Conservation (phyloP, 2,329 filamentous ascomycete genomes). For the Trichoderma citrinoviride region DNA sequence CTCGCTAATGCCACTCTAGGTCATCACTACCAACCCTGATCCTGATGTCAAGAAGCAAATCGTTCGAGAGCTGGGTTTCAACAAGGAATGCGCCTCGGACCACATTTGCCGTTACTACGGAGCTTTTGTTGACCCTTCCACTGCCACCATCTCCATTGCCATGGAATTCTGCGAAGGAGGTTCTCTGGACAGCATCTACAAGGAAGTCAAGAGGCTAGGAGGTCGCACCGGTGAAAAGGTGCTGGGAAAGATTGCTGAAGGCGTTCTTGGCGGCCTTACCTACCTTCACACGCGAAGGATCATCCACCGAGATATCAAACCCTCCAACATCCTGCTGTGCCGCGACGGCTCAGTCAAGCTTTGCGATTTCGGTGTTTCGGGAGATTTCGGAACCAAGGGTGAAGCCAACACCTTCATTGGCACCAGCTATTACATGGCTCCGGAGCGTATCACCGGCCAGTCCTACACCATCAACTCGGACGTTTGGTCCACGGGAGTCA, state of each 20-base stretch:
- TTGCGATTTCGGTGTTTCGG: slow-evolving; percentile 96
- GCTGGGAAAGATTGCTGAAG: slow-evolving; percentile 92
- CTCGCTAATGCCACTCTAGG: slow-evolving; percentile 49
- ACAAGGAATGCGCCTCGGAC: slow-evolving; percentile 92
- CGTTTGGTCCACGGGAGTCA: slow-evolving; percentile 97
- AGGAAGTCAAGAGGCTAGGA: slow-evolving; percentile 92
- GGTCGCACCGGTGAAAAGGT: slow-evolving; percentile 97
- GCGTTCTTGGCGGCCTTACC: slow-evolving; percentile 86
- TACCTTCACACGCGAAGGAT: slow-evolving; percentile 96
- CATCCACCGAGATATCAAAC: slow-evolving; percentile 98
- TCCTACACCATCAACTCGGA: slow-evolving; percentile 98
- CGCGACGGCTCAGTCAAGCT: slow-evolving; percentile 93
- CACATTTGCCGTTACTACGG: slow-evolving; percentile 98
- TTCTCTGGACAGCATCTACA: slow-evolving; percentile 93
- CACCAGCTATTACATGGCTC: slow-evolving; percentile 99
- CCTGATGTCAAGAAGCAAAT: slow-evolving; percentile 99
- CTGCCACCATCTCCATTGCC: slow-evolving; percentile 93
- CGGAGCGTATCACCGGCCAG: slow-evolving; percentile 94
- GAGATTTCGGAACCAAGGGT: slow-evolving; percentile 97
- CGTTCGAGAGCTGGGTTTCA: slow-evolving; percentile 91
- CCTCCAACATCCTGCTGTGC: slow-evolving; percentile 92
- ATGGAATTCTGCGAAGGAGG: slow-evolving; percentile 99
- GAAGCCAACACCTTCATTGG: slow-evolving; percentile 99
- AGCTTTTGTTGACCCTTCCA: slow-evolving; percentile 93
- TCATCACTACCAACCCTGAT: slow-evolving; percentile 97